Evolutionary conservation across 2,329 filamentous ascomycete genomes (phyloP).

Genomic region (Neurospora crassa): DNA sequence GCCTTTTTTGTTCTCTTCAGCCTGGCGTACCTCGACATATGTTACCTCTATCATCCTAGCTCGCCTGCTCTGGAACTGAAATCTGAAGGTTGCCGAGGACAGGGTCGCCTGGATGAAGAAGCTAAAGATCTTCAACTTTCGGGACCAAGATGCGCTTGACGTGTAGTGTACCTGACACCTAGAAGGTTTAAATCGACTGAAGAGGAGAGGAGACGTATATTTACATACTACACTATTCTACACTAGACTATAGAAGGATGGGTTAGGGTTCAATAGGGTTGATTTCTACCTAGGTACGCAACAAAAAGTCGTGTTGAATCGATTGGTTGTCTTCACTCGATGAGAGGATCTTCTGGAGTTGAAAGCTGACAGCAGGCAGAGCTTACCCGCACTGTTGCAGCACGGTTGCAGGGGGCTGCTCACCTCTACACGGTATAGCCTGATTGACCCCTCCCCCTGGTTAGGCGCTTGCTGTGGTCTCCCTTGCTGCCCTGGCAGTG

Average conservation of each 20-base stretch:
- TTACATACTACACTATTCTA: background rate
- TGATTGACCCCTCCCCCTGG: background rate
- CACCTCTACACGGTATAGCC: background rate
- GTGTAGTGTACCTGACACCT: slow-evolving; percentile 23
- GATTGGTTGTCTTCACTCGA: background rate
- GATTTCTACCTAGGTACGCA: background rate
- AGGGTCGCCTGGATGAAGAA: slow-evolving; percentile 27
- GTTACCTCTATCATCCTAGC: slow-evolving; percentile 31
- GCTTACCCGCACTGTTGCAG: background rate
- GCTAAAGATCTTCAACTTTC: slow-evolving; percentile 30
- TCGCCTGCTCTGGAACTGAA: slow-evolving; percentile 39
- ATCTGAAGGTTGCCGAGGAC: slow-evolving; percentile 31
- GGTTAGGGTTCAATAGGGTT: background rate
- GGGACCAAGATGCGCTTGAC: slow-evolving; percentile 30
- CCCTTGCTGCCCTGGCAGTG: background rate
- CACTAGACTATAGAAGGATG: background rate
- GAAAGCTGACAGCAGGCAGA: background rate
- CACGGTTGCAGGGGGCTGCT: background rate
- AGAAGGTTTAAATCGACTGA: background rate
- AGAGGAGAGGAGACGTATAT: background rate
- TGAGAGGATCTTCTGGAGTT: background rate
- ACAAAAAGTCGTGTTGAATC: background rate
- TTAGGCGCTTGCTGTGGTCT: background rate
- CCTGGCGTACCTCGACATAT: slow-evolving; percentile 40
- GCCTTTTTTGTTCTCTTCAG: slow-evolving; percentile 17